phyloP scores from a whole-genome alignment of 345 rosid genomes.

The Lepidium sativum region DNA sequence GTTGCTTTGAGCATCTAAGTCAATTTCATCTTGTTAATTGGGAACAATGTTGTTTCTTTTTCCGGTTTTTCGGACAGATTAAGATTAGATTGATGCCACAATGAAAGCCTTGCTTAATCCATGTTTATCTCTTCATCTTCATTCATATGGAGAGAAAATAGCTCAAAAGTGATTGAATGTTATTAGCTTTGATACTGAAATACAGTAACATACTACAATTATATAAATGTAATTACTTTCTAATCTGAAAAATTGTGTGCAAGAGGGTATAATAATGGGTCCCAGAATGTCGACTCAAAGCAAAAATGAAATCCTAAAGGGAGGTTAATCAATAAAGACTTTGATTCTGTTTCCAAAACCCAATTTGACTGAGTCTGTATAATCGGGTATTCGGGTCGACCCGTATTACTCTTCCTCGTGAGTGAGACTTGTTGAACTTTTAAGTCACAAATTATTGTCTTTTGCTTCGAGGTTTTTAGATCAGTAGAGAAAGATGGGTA shows the following conservation, averaged over 20 bases:
- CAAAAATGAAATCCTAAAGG: too few species aligned
- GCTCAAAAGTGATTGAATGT: neutral
- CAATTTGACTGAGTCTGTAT: constrained; percentile 1
- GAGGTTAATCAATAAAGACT: too few species aligned
- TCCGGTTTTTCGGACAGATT: neutral
- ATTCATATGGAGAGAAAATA: neutral
- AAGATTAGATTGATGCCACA: constrained; percentile 3
- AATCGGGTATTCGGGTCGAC: constrained; percentile 21
- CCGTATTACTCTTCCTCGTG: neutral
- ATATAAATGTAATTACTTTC: neutral
- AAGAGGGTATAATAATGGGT: neutral
- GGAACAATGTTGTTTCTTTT: neutral
- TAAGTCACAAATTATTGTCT: constrained; percentile 14
- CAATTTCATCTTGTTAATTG: neutral
- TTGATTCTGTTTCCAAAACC: neutral
- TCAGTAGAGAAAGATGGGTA: constrained; percentile 20
- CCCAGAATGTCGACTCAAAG: neutral
- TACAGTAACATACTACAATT: neutral
- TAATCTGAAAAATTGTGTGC: neutral
- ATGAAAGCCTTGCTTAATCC: neutral
- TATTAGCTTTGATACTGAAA: constrained; percentile 3
- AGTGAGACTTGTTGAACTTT: constrained; percentile 14
- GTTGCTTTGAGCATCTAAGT: constrained; percentile 30
- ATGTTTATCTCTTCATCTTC: neutral
- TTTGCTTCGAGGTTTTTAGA: constrained; percentile 3